Percentiles rank a stretch among this genome's conserved stretches.
Conservation (phyloP, 2,329 filamentous ascomycete genomes). For the Talaromyces islandicus region DNA sequence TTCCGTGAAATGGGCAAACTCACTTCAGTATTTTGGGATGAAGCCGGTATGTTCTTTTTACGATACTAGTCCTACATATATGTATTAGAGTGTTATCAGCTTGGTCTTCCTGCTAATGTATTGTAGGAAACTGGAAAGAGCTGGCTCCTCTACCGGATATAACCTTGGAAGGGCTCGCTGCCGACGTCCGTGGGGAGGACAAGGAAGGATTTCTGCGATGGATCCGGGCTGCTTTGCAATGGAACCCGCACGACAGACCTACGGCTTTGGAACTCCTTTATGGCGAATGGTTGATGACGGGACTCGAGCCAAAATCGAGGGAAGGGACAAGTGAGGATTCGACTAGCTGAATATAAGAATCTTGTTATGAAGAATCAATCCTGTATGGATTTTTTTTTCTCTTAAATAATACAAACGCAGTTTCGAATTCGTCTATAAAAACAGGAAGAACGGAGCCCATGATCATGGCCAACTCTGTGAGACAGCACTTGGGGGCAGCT, state of each 20-base stretch:
- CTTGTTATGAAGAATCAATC: too few species aligned
- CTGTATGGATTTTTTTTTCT: too few species aligned
- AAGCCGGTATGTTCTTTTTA: not conserved
- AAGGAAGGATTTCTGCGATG: conserved; percentile 3
- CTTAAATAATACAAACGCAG: too few species aligned
- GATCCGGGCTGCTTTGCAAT: not conserved
- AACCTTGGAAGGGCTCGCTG: not conserved
- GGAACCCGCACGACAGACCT: not conserved
- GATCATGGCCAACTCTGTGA: too few species aligned
- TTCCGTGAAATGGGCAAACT: not conserved
- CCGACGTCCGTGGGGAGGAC: not conserved
- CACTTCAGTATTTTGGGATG: too few species aligned
- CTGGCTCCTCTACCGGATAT: not conserved
- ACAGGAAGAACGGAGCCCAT: too few species aligned
- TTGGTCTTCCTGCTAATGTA: not conserved
- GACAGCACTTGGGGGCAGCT: too few species aligned
- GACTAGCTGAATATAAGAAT: too few species aligned
- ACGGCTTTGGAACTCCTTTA: not conserved
- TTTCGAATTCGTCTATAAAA: too few species aligned
- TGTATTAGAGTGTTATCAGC: not conserved
- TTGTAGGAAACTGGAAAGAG: not conserved
- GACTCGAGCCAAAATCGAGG: not conserved
- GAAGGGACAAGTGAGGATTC: too few species aligned
- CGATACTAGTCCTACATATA: not conserved
- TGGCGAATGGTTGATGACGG: conserved; percentile 2